Evolutionary conservation across 805 yeast genomes (phyloP).

Genomic region (Nakazawaea ishiwadae): DNA sequence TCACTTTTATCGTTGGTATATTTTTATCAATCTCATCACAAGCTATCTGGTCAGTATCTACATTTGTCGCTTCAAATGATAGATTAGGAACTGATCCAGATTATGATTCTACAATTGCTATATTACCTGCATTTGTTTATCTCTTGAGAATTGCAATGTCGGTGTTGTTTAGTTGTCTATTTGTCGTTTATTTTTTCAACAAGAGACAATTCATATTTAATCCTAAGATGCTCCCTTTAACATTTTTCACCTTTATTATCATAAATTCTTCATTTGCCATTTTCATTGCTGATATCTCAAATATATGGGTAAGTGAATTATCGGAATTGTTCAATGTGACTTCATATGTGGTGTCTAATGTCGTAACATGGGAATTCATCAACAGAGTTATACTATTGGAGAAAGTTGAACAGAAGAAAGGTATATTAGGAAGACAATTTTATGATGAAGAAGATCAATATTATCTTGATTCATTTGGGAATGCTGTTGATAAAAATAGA

Average conservation of each 20-base stretch:
- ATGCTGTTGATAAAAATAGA: conserved; percentile 14
- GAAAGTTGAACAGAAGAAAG: conserved; percentile 58
- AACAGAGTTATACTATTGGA: conserved; percentile 57
- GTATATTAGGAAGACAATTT: conserved; percentile 69
- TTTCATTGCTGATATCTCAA: conserved; percentile 72
- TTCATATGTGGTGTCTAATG: conserved; percentile 65
- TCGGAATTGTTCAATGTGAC: conserved; percentile 72
- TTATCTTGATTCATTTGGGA: conserved; percentile 31
- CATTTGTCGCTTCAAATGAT: conserved; percentile 30
- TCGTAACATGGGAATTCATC: conserved; percentile 84
- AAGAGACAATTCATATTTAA: conserved; percentile 47
- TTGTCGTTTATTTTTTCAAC: conserved; percentile 49
- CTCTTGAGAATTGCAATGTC: conserved; percentile 68
- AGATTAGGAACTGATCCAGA: conserved; percentile 19
- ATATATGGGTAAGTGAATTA: conserved; percentile 68
- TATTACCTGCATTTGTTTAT: conserved; percentile 71
- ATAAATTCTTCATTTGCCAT: conserved; percentile 61
- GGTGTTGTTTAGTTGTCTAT: conserved; percentile 61
- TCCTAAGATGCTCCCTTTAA: conserved; percentile 44
- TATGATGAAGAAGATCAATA: conserved; percentile 56
- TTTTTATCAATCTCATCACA: conserved; percentile 51
- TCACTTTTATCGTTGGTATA: conserved; percentile 56
- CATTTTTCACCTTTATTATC: conserved; percentile 49
- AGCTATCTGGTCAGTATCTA: conserved; percentile 65
- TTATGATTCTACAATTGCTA: conserved; percentile 41